Evolutionary conservation across 495 filamentous ascomycete genomes (phyloP), one percentile per base, ranked within the genome.

Genomic region (Echria macrotheca): DNA sequence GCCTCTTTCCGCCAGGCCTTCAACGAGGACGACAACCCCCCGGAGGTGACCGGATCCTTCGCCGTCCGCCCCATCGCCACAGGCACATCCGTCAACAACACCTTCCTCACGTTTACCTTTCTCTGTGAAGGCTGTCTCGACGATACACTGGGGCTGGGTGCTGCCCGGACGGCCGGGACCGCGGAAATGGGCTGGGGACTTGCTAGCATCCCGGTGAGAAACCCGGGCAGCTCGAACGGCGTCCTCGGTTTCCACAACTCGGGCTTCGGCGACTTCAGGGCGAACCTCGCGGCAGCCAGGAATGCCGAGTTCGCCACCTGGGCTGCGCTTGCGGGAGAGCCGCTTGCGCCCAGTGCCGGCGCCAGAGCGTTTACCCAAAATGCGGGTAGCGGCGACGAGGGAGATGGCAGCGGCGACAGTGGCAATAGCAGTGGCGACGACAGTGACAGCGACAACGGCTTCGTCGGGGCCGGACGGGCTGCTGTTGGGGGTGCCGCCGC

Each of bases 201-300:
- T 14, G 49, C 47, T n/a, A 47, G 42, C 19, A 32, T 15, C 8
- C 47, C 51, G 2, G 52, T 61, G 4, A 5, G 46, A 3, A 56
- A 54, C 32, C 29, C 39, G 3, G 52, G 11, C 2, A 39, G 25
- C 18, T 24, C 52, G 4, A 48, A 36, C 9, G 55, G 25, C 3
- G 46, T 55, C 7, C 33, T 60, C 24, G 47, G 17, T 11, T 68
- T 65, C 50, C 67, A 69, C 45, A 59, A 64, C 18, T 50, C 42
- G 14, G 68, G 68, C 23, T 69, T 61, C 26, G 68, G 69, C 29
- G 55, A 53, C 28, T 69, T 65, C 26, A 52, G 55, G 36, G 60
- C 65, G 39, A 49, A 62, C 8, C 54, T 66, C 0, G 55, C 50
- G 1, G 44, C 59, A 9, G 63, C 65, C 10, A 55, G 53, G 40